Evolutionary conservation across 129 eudicot species (phyloP), one percentile per base, ranked within the genome.

Genomic region (Pseudognaphalium luteoalbum): DNA sequence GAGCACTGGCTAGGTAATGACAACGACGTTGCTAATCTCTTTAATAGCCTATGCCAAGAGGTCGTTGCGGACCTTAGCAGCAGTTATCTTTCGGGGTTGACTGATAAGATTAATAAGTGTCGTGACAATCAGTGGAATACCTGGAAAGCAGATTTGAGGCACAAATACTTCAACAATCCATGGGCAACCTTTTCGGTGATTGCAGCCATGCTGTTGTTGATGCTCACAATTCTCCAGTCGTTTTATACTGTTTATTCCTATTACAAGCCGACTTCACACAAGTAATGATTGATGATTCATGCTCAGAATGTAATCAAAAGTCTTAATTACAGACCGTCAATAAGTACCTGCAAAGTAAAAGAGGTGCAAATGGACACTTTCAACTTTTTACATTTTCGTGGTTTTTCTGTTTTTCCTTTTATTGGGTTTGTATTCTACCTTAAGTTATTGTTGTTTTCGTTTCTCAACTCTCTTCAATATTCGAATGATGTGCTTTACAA

Each of bases 1-100:
- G 96, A 91, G 87, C 91, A 88, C 28, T 87, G 97, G 96, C 86
- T 88, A 8, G 96, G 92, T 6, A 88, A 83, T 44, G 90, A 91
- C 67, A 81, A 65, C 4, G 90, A 91, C 70, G 96, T 88, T 32
- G 96, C 96, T 0, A 89, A 87, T 20, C 82, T 91, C 11, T 91
- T 91, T 42, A 87, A 91, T 60, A 76, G 81, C 22, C 84, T 91
- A 5, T 91, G 97, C 68, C 90, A 87, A 57, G 97, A 91, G 80
- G 95, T 91, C 5, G 90, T 87, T 16, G 90, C 83, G 22, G 97
- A 91, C 63, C 83, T 83, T 4, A 91, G 86, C 6, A 85, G 87
- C 68, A 89, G 92, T 74, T 88, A 86, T 76, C 97, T 88, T 47
- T 91, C 90, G 4, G 80, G 75, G 65, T 66, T 91, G 66, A 88